These are phyloP conservation scores for Pythium guiyangense DNA, from an alignment of 352 stramenopile species.

Conservation along the genomic window DNA sequence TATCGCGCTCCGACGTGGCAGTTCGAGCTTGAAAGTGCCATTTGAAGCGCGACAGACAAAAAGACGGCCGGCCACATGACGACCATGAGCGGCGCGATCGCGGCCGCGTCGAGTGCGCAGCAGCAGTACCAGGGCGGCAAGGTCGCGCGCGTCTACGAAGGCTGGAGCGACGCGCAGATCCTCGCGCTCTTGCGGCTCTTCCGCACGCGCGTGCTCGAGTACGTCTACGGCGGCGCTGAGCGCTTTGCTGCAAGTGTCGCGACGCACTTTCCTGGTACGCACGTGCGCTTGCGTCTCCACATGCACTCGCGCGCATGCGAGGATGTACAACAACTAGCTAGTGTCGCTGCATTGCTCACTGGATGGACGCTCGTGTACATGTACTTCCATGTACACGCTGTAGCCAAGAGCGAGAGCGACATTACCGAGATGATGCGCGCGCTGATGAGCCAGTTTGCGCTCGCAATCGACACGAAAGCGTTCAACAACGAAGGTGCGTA, in stretches of 20 bases:
- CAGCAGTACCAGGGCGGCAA: slow-evolving; percentile 13
- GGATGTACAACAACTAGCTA: background rate
- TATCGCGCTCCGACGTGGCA: no score
- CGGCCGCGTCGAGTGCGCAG: background rate
- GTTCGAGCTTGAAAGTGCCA: no score
- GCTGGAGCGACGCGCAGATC: slow-evolving; percentile 54
- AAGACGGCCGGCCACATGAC: background rate
- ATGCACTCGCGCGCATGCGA: background rate
- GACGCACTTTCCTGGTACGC: slow-evolving; percentile 32
- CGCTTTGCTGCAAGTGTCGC: slow-evolving; percentile 39
- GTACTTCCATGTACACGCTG: background rate
- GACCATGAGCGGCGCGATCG: background rate
- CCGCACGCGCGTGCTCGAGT: slow-evolving; percentile 44
- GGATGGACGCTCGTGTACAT: background rate
- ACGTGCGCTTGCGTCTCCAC: background rate
- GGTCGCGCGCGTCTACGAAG: slow-evolving; percentile 21
- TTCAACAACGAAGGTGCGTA: slow-evolving; percentile 57
- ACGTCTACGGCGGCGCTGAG: slow-evolving; percentile 50
- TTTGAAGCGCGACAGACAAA: no score
- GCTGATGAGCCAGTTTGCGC: slow-evolving; percentile 54
- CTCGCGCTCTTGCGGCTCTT: slow-evolving; percentile 45
- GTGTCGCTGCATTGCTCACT: background rate
- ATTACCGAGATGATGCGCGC: slow-evolving; percentile 41
- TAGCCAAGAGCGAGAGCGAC: slow-evolving; percentile 31
- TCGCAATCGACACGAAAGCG: slow-evolving; percentile 60